phyloP scores from a whole-genome alignment of 441 rosid species.

The Biscutella auriculata region DNA sequence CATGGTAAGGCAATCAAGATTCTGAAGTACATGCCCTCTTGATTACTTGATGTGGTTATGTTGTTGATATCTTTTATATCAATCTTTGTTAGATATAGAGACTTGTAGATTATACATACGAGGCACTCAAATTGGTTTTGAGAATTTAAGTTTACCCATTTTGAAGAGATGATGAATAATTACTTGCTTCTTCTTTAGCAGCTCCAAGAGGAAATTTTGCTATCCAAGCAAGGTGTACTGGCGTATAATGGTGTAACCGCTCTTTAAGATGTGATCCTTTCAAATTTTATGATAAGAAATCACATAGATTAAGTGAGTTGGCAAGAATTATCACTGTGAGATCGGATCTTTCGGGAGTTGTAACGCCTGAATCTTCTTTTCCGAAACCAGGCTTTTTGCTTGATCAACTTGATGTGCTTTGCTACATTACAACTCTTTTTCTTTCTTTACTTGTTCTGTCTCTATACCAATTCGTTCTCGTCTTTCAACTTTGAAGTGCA shows the following conservation, averaged over 20 bases:
- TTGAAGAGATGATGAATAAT: neutral
- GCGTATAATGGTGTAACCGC: slow-evolving; percentile 19
- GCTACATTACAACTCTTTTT: neutral
- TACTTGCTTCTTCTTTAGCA: slow-evolving; percentile 25
- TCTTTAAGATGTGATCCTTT: slow-evolving; percentile 21
- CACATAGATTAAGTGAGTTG: slow-evolving; percentile 18
- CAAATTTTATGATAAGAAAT: slow-evolving; percentile 17
- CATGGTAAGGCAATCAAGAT: slow-evolving; percentile 31
- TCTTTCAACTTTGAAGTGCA: slow-evolving; percentile 34
- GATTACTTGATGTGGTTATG: neutral
- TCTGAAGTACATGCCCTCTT: neutral
- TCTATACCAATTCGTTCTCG: slow-evolving; percentile 13
- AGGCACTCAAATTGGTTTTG: neutral
- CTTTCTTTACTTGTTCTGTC: neutral
- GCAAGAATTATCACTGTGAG: slow-evolving; percentile 28
- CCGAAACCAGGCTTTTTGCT: slow-evolving; percentile 43
- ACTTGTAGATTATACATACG: neutral
- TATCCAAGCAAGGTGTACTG: slow-evolving; percentile 24
- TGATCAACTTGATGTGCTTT: neutral
- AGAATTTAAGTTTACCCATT: neutral
- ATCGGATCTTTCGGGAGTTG: slow-evolving; percentile 61
- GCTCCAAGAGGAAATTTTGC: slow-evolving; percentile 20
- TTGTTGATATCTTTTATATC: neutral
- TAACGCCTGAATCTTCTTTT: slow-evolving; percentile 35
- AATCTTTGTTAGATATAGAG: neutral